Conservation (phyloP, 177 flowering plant species). For the Tripterygium wilfordii region DNA sequence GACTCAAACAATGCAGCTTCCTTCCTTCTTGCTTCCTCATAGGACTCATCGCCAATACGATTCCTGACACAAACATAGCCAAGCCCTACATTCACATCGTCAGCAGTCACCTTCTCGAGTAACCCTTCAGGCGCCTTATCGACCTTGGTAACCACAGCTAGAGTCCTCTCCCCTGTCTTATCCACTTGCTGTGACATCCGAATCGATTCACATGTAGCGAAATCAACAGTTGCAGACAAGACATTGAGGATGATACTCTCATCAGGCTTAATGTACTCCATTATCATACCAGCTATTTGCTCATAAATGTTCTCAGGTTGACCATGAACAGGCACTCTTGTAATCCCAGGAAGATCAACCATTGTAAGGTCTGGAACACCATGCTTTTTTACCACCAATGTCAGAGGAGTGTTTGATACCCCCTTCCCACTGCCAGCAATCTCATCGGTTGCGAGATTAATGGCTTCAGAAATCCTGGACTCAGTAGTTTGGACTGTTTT, state of each 20-base stretch:
- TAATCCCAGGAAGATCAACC: too few species aligned
- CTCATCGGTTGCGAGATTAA: constrained; percentile 21
- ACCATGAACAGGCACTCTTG: too few species aligned
- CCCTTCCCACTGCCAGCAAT: too few species aligned
- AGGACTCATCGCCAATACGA: constrained; percentile 44
- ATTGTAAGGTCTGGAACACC: too few species aligned
- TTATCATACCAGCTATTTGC: constrained; percentile 40
- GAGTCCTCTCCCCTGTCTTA: constrained; percentile 44
- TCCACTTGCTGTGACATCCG: constrained; percentile 55
- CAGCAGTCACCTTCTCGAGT: constrained; percentile 41
- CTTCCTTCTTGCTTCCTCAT: constrained; percentile 37
- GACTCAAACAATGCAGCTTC: constrained; percentile 28
- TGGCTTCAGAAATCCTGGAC: constrained; percentile 26
- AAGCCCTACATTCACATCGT: constrained; percentile 47
- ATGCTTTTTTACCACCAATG: too few species aligned
- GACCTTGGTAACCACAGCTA: constrained; percentile 59
- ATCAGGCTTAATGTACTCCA: constrained; percentile 49
- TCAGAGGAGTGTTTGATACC: too few species aligned
- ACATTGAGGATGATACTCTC: constrained; percentile 66
- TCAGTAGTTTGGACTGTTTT: too few species aligned
- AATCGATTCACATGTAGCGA: constrained; percentile 59
- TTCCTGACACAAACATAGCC: constrained; percentile 54
- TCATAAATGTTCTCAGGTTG: too few species aligned
- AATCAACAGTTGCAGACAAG: constrained; percentile 58
- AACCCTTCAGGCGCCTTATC: constrained; percentile 55